These are phyloP conservation scores for Cladorrhinum sp. DNA, from an alignment of 2,329 filamentous ascomycete genomes.

Conservation along the genomic window DNA sequence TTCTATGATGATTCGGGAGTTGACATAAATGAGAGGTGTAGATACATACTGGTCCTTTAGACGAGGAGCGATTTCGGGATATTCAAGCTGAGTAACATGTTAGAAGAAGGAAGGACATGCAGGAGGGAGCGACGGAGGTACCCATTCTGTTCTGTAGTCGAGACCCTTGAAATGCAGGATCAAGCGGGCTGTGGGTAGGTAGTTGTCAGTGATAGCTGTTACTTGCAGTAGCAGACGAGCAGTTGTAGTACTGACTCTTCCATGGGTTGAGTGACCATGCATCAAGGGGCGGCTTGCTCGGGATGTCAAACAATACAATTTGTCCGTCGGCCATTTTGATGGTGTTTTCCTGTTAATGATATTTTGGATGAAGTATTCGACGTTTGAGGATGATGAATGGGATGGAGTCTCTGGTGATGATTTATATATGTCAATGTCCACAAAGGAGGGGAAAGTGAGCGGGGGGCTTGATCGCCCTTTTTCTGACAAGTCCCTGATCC, in stretches of 20 bases:
- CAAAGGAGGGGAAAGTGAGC: background rate
- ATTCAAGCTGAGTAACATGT: conserved; percentile 48
- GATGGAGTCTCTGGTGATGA: background rate
- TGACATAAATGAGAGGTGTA: background rate
- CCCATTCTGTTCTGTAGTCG: conserved; percentile 66
- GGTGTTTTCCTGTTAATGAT: background rate
- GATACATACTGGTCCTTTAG: conserved; percentile 53
- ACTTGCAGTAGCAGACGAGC: background rate
- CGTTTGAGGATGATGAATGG: background rate
- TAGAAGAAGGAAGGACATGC: background rate
- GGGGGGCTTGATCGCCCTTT: background rate
- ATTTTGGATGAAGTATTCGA: background rate
- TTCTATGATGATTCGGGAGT: background rate
- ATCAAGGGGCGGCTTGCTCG: conserved; percentile 47
- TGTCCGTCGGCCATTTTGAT: conserved; percentile 33
- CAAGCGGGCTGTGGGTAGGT: conserved; percentile 52
- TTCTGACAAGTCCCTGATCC: background rate
- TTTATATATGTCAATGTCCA: background rate
- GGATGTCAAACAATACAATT: conserved; percentile 61
- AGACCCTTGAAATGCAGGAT: conserved; percentile 66
- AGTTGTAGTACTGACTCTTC: conserved; percentile 57
- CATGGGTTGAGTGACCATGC: conserved; percentile 68
- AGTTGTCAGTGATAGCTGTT: conserved; percentile 13
- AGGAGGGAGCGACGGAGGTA: too few species aligned
- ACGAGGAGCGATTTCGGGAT: conserved; percentile 59